Evolutionary conservation across 805 yeast genomes (phyloP), one percentile per base, ranked within the genome.

Genomic region (Kockiozyma suomiensis): DNA sequence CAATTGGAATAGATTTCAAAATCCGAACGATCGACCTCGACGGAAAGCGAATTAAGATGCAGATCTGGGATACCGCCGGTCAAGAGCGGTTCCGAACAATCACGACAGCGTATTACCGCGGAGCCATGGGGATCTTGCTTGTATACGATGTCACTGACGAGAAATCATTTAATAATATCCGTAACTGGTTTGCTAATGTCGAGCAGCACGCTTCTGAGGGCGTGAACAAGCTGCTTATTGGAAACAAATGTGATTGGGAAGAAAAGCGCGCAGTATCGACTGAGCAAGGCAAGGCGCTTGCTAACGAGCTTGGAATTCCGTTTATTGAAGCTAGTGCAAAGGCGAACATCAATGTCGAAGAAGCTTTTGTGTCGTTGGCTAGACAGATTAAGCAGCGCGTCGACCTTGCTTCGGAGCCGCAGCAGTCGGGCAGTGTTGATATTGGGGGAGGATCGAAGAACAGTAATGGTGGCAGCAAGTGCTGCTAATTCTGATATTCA

Each of bases 11-110:
- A 70, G 99, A 94, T 75, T 94, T 94, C 82, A 94, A 94, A 79
- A 93, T 94, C 74, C 87, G 97, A 77, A 92, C 97, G 30, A 89
- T 92, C 68, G 97, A 93, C 69, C 82, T 92, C 66, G 93, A 93
- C 65, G 97, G 97, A 55, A 88, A 89, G 76, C 87, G 87, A 66
- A 88, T 94, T 76, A 94, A 94, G 78, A 82, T 93, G 73, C 99
- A 94, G 75, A 88, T 93, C 46, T 93, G 99, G 99, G 99, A 93
- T 75, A 93, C 99, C 59, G 99, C 99, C 19, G 99, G 99, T 53
- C 99, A 93, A 80, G 99, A 93, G 77, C 82, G 98, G 69, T 93
- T 93, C 80, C 86, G 97, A 81, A 94, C 98, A 52, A 94, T 93
- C 78, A 93, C 99, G 17, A 90, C 97, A 2, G 93, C 97, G 15